Percentiles rank a stretch among this genome's conserved stretches.
Evolutionary conservation across 306 rosid species (phyloP).

Genomic region (Malus fusca): DNA sequence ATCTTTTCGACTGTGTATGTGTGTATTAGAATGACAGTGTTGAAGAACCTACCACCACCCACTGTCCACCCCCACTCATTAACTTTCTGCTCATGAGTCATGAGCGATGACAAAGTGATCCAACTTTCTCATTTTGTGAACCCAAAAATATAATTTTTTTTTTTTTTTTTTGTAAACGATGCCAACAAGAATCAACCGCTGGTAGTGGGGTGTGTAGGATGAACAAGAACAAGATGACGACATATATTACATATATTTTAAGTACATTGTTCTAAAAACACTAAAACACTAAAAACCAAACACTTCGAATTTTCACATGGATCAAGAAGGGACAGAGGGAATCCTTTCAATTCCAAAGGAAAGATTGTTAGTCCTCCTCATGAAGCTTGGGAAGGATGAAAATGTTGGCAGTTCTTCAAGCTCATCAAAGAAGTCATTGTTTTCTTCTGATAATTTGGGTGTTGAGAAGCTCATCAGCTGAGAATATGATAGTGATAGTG

Average conservation of each 20-base stretch:
- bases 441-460: constrained; percentile 42
- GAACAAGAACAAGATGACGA: neutral
- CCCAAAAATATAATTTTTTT: neutral
- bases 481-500: constrained; percentile 21
- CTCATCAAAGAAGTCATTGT: constrained; percentile 67
- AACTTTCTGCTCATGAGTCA: neutral
- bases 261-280: constrained; percentile 34
- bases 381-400: constrained; percentile 54
- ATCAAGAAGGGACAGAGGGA: constrained; percentile 78
- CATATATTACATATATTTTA: constrained; percentile 7
- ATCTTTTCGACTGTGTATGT: neutral
- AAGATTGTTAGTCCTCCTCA: constrained; percentile 37
- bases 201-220: constrained; percentile 1
- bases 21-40: neutral
- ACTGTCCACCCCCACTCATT: constrained; percentile 1
- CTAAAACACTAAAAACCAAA: neutral
- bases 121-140: constrained; percentile 19
- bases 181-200: neutral
- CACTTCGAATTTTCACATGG: constrained; percentile 2
- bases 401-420: constrained; percentile 85
- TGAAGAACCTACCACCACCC: constrained; percentile 4
- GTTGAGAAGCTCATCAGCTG: constrained; percentile 33
- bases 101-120: constrained; percentile 8
- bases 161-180: neutral
- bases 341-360: constrained; percentile 62